phyloP scores from a whole-genome alignment of 495 filamentous ascomycete genomes.

The Penicilliopsis zonata region DNA sequence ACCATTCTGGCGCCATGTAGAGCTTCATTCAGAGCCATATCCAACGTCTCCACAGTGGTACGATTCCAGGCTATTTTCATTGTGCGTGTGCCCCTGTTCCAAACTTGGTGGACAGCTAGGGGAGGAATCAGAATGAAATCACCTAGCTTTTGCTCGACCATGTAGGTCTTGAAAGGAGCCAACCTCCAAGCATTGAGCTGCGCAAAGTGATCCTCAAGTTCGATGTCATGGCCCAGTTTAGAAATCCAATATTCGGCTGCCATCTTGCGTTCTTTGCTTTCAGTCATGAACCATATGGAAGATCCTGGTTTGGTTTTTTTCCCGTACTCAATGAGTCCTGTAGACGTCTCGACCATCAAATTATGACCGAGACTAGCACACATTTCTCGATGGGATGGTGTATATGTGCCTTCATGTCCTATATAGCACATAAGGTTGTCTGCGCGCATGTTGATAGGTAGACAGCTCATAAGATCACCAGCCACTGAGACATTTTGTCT shows the following conservation, averaged over 20 bases:
- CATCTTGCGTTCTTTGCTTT: conserved; percentile 72
- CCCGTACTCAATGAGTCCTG: conserved; percentile 38
- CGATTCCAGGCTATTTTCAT: conserved; percentile 98
- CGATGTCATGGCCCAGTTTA: conserved; percentile 84
- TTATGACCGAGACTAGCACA: conserved; percentile 93
- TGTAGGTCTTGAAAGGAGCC: conserved; percentile 81
- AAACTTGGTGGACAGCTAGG: conserved; percentile 93
- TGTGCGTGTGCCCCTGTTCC: conserved; percentile 90
- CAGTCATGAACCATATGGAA: conserved; percentile 98
- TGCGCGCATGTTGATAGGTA: conserved; percentile 75
- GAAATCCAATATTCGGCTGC: conserved; percentile 90
- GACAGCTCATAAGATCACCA: conserved; percentile 87
- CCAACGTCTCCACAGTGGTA: conserved; percentile 83
- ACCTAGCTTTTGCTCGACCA: conserved; percentile 85
- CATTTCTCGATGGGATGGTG: conserved; percentile 94
- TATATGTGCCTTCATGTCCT: conserved; percentile 95
- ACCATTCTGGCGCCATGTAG: conserved; percentile 79
- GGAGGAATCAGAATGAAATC: conserved; percentile 96
- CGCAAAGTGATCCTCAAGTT: conserved; percentile 92
- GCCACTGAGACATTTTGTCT: too few species aligned
- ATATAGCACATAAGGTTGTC: conserved; percentile 98
- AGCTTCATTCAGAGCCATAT: conserved; percentile 74
- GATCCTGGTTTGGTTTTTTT: conserved; percentile 66
- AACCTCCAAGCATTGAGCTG: conserved; percentile 87
- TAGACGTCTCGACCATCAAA: conserved; percentile 88